These are phyloP conservation scores for Dryadomyces sulphureus DNA, from an alignment of 2,329 filamentous ascomycete species.

Conservation along the genomic window DNA sequence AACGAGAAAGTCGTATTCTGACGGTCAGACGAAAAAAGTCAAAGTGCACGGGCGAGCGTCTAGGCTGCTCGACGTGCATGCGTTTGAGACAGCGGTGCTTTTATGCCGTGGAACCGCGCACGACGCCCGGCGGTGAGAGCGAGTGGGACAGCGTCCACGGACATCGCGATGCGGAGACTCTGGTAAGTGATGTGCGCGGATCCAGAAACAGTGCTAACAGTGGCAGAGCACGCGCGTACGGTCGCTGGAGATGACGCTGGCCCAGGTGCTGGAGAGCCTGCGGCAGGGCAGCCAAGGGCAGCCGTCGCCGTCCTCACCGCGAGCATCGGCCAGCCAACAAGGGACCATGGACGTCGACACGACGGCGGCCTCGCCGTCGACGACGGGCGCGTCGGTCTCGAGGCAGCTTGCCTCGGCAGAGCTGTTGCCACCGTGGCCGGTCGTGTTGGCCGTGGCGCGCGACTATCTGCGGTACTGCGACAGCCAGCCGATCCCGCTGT, in stretches of 20 bases:
- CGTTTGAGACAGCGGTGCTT: conserved; percentile 1
- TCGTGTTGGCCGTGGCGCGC: neutral
- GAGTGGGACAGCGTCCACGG: too few species aligned
- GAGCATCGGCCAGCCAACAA: too few species aligned
- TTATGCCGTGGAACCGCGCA: neutral
- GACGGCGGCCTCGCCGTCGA: neutral
- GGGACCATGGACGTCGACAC: neutral
- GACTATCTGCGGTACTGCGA: conserved; percentile 2
- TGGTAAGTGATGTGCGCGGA: neutral
- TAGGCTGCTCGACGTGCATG: neutral
- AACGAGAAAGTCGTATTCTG: neutral
- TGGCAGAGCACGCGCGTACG: neutral
- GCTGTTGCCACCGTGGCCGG: neutral
- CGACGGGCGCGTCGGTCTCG: neutral
- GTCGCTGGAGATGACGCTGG: conserved; percentile 1
- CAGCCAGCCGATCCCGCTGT: conserved; percentile 1
- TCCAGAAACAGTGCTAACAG: too few species aligned
- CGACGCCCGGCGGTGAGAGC: neutral
- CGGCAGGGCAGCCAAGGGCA: neutral
- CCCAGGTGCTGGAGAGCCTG: neutral
- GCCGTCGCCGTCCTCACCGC: neutral
- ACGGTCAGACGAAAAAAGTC: conserved; percentile 2
- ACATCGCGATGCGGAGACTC: too few species aligned
- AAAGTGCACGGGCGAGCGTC: conserved; percentile 1
- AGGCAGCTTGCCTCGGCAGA: neutral